A percentile compares a stretch with the other conserved stretches of the same genome.
phyloP scores from a whole-genome alignment of 352 stramenopile genomes.

The Phytopythium boreale region DNA sequence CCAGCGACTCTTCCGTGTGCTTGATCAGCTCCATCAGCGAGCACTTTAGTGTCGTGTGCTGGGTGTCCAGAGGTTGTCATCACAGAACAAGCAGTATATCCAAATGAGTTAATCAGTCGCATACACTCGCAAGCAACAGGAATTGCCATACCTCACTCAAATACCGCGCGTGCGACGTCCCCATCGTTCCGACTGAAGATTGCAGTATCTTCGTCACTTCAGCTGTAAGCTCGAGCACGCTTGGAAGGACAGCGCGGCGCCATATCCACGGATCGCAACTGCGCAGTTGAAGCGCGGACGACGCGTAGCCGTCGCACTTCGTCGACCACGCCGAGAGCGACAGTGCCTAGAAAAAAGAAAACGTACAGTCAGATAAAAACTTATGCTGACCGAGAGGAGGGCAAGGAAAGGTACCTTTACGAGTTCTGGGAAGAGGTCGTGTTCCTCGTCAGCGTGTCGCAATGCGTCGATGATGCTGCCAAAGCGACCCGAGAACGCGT shows the following conservation, averaged over 20 bases:
- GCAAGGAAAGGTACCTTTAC: slow-evolving; percentile 29
- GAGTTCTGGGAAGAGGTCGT: slow-evolving; percentile 32
- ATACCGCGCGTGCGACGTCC: background rate
- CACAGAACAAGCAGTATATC: background rate
- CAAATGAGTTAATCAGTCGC: background rate
- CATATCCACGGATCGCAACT: slow-evolving; percentile 16
- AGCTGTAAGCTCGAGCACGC: slow-evolving; percentile 31
- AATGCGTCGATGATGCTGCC: slow-evolving; percentile 29
- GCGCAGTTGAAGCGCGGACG: slow-evolving; percentile 21
- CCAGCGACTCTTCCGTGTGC: slow-evolving; percentile 24
- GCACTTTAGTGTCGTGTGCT: slow-evolving; percentile 46
- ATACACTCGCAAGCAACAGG: background rate
- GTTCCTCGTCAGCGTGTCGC: slow-evolving; percentile 18
- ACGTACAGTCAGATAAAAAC: background rate
- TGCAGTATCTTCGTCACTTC: slow-evolving; percentile 39
- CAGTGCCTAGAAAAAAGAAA: slow-evolving; percentile 25
- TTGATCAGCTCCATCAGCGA: slow-evolving; percentile 37
- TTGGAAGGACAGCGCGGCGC: slow-evolving; percentile 30
- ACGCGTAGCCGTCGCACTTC: slow-evolving; percentile 27
- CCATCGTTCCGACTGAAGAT: slow-evolving; percentile 7
- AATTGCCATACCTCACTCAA: background rate
- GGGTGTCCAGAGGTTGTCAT: background rate
- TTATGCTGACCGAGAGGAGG: background rate
- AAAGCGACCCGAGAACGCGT: slow-evolving; percentile 20
- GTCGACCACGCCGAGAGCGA: slow-evolving; percentile 37